phyloP scores from a whole-genome alignment of 129 eudicot genomes.

The Escallonia herrerae region DNA sequence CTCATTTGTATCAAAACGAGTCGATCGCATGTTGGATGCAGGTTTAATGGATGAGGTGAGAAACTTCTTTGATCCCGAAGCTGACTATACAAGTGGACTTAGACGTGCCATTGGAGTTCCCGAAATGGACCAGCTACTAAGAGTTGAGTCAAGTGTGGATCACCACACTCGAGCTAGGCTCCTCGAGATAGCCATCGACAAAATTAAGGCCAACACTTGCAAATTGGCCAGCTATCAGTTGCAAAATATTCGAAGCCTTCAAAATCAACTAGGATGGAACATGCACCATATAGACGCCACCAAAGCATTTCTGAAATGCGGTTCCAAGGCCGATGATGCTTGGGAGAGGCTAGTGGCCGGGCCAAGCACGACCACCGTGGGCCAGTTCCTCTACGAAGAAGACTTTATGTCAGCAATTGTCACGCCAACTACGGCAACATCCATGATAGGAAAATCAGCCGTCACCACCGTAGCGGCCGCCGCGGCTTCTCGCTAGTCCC shows the following conservation, averaged over 20 bases:
- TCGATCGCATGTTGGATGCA: slow-evolving; percentile 38
- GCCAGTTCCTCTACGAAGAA: slow-evolving; percentile 29
- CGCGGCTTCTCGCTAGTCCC: slow-evolving; percentile 7
- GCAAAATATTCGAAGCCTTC: slow-evolving; percentile 36
- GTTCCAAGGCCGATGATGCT: slow-evolving; percentile 34
- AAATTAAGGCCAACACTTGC: slow-evolving; percentile 42
- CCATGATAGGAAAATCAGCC: background rate
- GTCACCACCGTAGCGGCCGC: slow-evolving; percentile 11
- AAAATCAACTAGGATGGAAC: slow-evolving; percentile 36
- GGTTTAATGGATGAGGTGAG: slow-evolving; percentile 54
- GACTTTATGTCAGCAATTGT: background rate
- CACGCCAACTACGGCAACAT: background rate
- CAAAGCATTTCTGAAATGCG: slow-evolving; percentile 32
- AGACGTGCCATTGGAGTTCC: slow-evolving; percentile 66
- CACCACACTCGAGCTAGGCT: slow-evolving; percentile 6
- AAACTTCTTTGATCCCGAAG: slow-evolving; percentile 29
- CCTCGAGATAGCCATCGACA: slow-evolving; percentile 31
- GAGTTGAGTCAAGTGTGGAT: slow-evolving; percentile 19
- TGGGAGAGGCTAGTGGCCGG: slow-evolving; percentile 46
- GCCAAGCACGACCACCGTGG: slow-evolving; percentile 36
- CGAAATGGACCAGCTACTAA: slow-evolving; percentile 36
- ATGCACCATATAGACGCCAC: slow-evolving; percentile 59
- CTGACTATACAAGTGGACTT: slow-evolving; percentile 30
- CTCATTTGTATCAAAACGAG: slow-evolving; percentile 49
- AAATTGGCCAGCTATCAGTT: slow-evolving; percentile 38